These are phyloP conservation scores for Psilocybe sp. DNA, from an alignment of 768 basidiomycete genomes.

Conservation along the genomic window DNA sequence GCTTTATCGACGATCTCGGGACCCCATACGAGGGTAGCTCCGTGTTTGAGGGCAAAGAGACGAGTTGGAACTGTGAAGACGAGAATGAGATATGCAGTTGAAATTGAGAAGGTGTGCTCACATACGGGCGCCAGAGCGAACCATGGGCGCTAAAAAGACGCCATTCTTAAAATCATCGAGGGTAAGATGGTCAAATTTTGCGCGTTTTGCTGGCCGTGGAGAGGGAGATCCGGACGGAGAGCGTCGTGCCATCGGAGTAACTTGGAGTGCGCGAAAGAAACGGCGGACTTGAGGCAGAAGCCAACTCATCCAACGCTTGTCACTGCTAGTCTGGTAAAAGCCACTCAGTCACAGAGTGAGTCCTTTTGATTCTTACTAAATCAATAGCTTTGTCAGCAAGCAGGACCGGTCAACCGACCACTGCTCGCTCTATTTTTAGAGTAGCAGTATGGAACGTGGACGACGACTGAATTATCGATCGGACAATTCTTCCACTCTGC, in stretches of 20 bases:
- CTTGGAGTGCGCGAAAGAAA: background rate
- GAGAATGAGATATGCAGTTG: background rate
- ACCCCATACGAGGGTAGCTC: slow-evolving; percentile 93
- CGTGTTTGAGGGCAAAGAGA: slow-evolving; percentile 85
- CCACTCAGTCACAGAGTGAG: too few relatives aligned
- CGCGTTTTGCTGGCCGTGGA: slow-evolving; percentile 50
- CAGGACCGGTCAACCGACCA: too few relatives aligned
- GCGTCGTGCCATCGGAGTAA: slow-evolving; percentile 48
- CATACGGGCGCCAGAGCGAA: slow-evolving; percentile 86
- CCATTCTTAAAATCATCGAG: slow-evolving; percentile 82
- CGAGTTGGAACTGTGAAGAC: slow-evolving; percentile 73
- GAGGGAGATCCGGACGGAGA: slow-evolving; percentile 46
- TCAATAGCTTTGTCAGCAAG: too few relatives aligned
- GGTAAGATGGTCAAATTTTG: slow-evolving; percentile 57
- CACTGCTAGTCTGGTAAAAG: too few relatives aligned
- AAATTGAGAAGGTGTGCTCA: slow-evolving; percentile 9
- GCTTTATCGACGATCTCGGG: slow-evolving; percentile 98
- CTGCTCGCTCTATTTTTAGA: too few relatives aligned
- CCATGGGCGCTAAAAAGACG: slow-evolving; percentile 97
- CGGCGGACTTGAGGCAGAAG: background rate
- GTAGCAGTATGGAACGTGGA: too few relatives aligned
- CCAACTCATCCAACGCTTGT: too few relatives aligned
- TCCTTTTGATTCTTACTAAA: too few relatives aligned
- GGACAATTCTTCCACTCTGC: too few relatives aligned
- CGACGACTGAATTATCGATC: too few relatives aligned